Evolutionary conservation across 1,139 yeast species (phyloP), one percentile per base, ranked within the genome.

Genomic region (Chernovozyma sophiae-reginae): DNA sequence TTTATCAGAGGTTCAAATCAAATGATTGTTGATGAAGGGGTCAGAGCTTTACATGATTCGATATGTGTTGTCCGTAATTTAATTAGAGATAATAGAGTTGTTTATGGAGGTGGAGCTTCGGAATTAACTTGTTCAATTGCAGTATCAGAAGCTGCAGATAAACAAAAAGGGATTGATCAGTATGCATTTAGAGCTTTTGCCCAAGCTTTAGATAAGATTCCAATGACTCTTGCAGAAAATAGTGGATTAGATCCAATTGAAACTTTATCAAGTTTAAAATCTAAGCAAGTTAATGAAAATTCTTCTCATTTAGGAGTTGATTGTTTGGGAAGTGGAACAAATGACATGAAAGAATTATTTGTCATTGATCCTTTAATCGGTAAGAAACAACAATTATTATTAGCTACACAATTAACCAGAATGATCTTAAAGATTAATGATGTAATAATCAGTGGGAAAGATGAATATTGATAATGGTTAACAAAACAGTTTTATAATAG

Each of bases 21-120:
- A 62, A 94, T 94, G 98, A 89, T 94, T 55, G 90, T 86, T 23
- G 97, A 92, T 51, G 98, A 94, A 67, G 95, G 97, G 39, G 79
- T 86, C 49, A 81, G 99, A 62, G 97, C 98, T 1, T 73, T 94
- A 43, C 98, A 92, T 56, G 99, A 94, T 59, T 87, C 98, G 4
- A 69, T 94, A 42, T 92, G 98, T 68, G 98, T 94, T 36, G 98
- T 94, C 25, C 86, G 98, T 68, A 94, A 94, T 65, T 76, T 94
- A 56, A 83, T 94, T 39, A 81, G 84, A 56, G 97, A 94, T 58
- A 83, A 81, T 58, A 77, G 97, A 62, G 87, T 94, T 34, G 97
- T 94, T 13, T 94, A 94, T 56, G 98, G 98, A 46, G 98, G 98
- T 49, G 99, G 98, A 51, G 96, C 98, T 16, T 94, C 97, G 19